A percentile compares a stretch with the other conserved stretches of the same genome.
phyloP scores from a whole-genome alignment of 257 asterid species.

The Jacaranda copaia region DNA sequence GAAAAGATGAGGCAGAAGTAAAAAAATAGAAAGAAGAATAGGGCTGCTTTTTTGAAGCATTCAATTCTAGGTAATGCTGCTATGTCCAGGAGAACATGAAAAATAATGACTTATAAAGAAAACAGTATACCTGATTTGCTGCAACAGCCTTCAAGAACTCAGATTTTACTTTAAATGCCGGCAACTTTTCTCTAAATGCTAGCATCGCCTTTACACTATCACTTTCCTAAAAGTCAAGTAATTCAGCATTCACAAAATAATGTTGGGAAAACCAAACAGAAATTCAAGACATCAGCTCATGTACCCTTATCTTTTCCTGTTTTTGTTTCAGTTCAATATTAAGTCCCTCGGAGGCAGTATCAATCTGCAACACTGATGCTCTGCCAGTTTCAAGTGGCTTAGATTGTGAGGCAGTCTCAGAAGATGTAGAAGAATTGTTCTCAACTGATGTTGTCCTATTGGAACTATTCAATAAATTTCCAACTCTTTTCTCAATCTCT shows the following conservation, averaged over 20 bases:
- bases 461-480: conserved; percentile 68
- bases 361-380: conserved; percentile 45
- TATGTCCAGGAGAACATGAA: conserved; percentile 5
- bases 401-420: conserved; percentile 54
- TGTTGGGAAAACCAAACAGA: conserved; percentile 27
- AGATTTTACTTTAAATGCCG: conserved; percentile 79
- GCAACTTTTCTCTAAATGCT: conserved; percentile 85
- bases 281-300: conserved; percentile 28
- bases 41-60: conserved; percentile 18
- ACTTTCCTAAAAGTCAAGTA: conserved; percentile 59
- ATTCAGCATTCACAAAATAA: conserved; percentile 31
- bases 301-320: conserved; percentile 90
- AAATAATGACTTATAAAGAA: conserved; percentile 17
- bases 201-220: conserved; percentile 74
- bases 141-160: conserved; percentile 88
- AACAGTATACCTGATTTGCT: conserved; percentile 67
- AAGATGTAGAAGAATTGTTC: conserved; percentile 53
- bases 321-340: conserved; percentile 69
- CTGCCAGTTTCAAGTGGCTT: conserved; percentile 45
- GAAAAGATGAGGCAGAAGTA: background rate
- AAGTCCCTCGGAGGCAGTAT: conserved; percentile 54
- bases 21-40: background rate
- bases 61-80: background rate
- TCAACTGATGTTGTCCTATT: conserved; percentile 44
- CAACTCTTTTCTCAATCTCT: conserved; percentile 82